These are phyloP conservation scores for Globisporangium emineosum DNA, from an alignment of 352 stramenopile genomes.

Conservation along the genomic window DNA sequence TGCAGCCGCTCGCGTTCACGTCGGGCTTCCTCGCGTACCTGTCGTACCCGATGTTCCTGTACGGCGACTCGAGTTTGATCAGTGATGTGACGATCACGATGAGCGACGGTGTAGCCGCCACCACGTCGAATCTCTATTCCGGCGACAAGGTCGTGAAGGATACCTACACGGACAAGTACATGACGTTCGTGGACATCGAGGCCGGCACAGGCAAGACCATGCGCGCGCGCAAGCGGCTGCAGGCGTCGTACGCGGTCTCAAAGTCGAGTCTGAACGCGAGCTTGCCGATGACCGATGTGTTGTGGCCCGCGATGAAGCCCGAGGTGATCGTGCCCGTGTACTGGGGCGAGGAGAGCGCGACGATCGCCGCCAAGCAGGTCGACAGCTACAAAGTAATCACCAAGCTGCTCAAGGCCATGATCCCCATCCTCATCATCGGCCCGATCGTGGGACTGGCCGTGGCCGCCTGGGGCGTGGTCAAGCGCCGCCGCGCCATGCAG, in stretches of 20 bases:
- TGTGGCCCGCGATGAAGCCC: conserved; percentile 46
- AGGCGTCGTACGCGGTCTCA: conserved; percentile 52
- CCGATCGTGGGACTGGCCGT: conserved; percentile 42
- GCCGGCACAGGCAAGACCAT: conserved; percentile 67
- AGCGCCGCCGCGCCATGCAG: conserved; percentile 35
- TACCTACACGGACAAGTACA: conserved; percentile 40
- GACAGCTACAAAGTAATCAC: conserved; percentile 52
- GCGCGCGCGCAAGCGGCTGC: conserved; percentile 54
- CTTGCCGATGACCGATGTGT: conserved; percentile 55
- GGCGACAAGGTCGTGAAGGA: conserved; percentile 33
- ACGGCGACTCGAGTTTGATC: conserved; percentile 43
- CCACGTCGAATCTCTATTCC: conserved; percentile 44
- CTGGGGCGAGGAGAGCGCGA: conserved; percentile 49
- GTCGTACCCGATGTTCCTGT: conserved; percentile 69
- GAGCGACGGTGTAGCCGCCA: conserved; percentile 38
- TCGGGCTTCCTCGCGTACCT: conserved; percentile 68
- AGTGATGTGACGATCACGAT: conserved; percentile 57
- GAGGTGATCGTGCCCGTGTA: conserved; percentile 66
- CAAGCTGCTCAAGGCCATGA: conserved; percentile 39
- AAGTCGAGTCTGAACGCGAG: conserved; percentile 35
- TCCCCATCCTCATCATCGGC: conserved; percentile 59
- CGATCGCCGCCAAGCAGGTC: conserved; percentile 34
- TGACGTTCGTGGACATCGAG: conserved; percentile 68
- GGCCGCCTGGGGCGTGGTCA: conserved; percentile 37
- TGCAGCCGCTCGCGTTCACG: conserved; percentile 66